Conservation (phyloP, 1,139 yeast species). For the Yamadazyma triangularis region DNA sequence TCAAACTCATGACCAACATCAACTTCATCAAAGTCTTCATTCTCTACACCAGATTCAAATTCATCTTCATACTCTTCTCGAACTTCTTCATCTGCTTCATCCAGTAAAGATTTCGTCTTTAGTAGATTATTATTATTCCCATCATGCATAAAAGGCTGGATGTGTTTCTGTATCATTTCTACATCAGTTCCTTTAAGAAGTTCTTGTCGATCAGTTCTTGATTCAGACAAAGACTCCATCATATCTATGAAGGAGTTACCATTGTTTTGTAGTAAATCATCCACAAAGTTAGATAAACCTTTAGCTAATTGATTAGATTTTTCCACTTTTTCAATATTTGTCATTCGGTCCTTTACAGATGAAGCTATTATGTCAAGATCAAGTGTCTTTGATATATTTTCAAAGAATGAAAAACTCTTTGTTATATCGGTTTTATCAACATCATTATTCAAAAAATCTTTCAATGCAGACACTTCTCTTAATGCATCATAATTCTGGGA, state of each 20-base stretch:
- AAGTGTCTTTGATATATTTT: too few relatives aligned
- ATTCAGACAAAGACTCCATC: conserved; percentile 69
- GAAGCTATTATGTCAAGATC: too few relatives aligned
- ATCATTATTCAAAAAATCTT: too few relatives aligned
- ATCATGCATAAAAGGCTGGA: conserved; percentile 6
- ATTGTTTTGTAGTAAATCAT: conserved; percentile 69
- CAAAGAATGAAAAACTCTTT: too few relatives aligned
- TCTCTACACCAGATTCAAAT: conserved; percentile 48
- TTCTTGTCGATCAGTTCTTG: conserved; percentile 48
- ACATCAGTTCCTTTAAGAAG: conserved; percentile 17
- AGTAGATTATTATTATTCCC: conserved; percentile 56
- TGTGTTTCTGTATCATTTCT: conserved; percentile 11
- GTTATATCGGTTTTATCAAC: too few relatives aligned
- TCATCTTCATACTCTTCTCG: conserved; percentile 5
- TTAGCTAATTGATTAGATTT: conserved; percentile 51
- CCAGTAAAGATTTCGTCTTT: conserved; percentile 56
- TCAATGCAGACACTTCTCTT: too few relatives aligned
- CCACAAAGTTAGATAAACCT: conserved; percentile 62
- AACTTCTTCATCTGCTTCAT: conserved; percentile 2
- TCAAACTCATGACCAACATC: conserved; percentile 18
- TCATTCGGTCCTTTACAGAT: too few relatives aligned
- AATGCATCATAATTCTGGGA: too few relatives aligned
- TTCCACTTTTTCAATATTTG: conserved; percentile 74
- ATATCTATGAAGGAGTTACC: conserved; percentile 71
- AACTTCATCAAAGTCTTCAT: conserved; percentile 44